Evolutionary conservation across 169 alveolate genomes (phyloP).

Genomic region (Perkinsus marinus): DNA sequence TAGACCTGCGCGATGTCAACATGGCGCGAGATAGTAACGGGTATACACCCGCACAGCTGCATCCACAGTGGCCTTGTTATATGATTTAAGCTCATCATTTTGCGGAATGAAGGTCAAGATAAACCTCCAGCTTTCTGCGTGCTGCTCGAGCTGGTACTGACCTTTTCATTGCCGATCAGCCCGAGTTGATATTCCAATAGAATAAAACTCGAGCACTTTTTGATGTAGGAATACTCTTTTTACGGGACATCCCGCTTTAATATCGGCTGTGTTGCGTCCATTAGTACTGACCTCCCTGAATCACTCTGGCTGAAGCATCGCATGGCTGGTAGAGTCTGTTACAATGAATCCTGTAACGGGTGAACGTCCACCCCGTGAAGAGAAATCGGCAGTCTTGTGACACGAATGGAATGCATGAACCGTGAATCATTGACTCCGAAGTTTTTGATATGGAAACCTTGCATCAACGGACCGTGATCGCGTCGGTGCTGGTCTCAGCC

Average conservation of each 20-base stretch:
- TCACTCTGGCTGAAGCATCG: too few species aligned
- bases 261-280: background rate
- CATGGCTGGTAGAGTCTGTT: too few species aligned
- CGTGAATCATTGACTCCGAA: too few species aligned
- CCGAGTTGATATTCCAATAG: background rate
- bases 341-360: too few species aligned
- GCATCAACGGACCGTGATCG: too few species aligned
- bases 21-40: background rate
- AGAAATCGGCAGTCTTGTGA: too few species aligned
- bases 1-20: background rate
- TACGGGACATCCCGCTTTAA: background rate
- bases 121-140: background rate
- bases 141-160: background rate
- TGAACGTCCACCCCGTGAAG: too few species aligned
- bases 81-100: background rate
- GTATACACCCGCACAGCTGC: background rate
- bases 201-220: too few species aligned
- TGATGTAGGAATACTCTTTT: background rate
- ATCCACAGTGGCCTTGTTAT: background rate
- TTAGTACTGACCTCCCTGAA: background rate
- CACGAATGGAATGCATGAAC: too few species aligned
- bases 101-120: background rate
- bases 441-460: too few species aligned
- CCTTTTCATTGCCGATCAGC: background rate
- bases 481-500: too few species aligned